Evolutionary conservation across 2,329 filamentous ascomycete genomes (phyloP).

Genomic region (Clarireedia homoeocarpa): DNA sequence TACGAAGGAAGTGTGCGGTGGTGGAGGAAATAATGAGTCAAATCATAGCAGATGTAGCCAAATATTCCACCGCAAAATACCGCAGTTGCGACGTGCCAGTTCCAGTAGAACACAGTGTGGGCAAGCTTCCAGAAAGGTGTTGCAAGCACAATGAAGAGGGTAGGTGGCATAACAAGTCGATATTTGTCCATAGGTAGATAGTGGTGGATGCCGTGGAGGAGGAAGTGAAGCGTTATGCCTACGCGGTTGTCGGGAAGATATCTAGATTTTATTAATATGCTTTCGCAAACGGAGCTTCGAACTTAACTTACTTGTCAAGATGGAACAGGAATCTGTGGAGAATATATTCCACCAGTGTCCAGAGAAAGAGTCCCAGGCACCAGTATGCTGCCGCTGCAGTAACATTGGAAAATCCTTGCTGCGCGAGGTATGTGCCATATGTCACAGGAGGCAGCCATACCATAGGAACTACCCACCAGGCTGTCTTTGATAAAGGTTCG

Average conservation of each 20-base stretch:
- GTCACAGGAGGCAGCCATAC: conserved; percentile 76
- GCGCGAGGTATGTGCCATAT: conserved; percentile 64
- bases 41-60: conserved; percentile 91
- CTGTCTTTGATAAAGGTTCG: conserved; percentile 91
- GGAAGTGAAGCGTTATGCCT: conserved; percentile 80
- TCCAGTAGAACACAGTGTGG: conserved; percentile 70
- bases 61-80: conserved; percentile 88
- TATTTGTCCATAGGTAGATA: conserved; percentile 99
- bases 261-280: conserved; percentile 38
- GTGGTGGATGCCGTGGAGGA: conserved; percentile 94
- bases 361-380: conserved; percentile 64
- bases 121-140: conserved; percentile 89
- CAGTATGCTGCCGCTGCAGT: conserved; percentile 53
- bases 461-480: conserved; percentile 84
- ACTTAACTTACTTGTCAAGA: conserved; percentile 66
- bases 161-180: conserved; percentile 92
- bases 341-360: conserved; percentile 85
- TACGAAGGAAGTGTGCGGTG: conserved; percentile 85
- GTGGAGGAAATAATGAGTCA: conserved; percentile 98
- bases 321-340: conserved; percentile 92
- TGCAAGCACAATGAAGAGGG: conserved; percentile 76
- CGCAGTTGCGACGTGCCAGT: conserved; percentile 73
- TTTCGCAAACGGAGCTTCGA: background rate
- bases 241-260: conserved; percentile 86
- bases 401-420: conserved; percentile 47